Evolutionary conservation across 2,329 filamentous ascomycete species (phyloP).

Genomic region (Ophiostoma piceae): DNA sequence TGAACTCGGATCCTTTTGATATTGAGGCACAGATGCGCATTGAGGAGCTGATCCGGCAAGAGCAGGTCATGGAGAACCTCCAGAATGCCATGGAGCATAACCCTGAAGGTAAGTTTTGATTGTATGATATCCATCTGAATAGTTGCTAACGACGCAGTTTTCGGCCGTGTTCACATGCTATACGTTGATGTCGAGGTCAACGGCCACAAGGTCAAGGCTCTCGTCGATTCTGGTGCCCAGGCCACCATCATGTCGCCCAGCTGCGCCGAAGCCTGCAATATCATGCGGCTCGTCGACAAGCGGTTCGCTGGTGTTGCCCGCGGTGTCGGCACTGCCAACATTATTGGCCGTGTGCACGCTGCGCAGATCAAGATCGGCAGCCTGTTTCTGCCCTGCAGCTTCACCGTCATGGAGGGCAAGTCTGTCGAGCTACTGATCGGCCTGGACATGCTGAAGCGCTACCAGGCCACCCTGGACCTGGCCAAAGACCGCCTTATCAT

Average conservation of each 20-base stretch:
- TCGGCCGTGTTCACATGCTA: constrained; percentile 90
- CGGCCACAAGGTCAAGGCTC: constrained; percentile 82
- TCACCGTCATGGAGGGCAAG: constrained; percentile 99
- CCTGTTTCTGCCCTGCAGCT: constrained; percentile 84
- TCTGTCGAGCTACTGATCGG: constrained; percentile 89
- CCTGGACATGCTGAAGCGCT: constrained; percentile 92
- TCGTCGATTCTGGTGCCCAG: constrained; percentile 95
- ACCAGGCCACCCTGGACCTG: constrained; percentile 89
- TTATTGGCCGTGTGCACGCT: constrained; percentile 90
- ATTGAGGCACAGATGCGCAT: constrained; percentile 86
- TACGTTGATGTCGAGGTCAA: constrained; percentile 97
- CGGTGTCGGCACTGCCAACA: constrained; percentile 89
- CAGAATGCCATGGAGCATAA: constrained; percentile 97
- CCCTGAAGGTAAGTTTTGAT: constrained; percentile 68
- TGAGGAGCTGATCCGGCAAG: constrained; percentile 93
- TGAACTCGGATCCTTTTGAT: constrained; percentile 94
- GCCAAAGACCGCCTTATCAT: constrained; percentile 80
- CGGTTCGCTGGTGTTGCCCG: constrained; percentile 88
- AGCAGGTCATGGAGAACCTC: constrained; percentile 89
- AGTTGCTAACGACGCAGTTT: constrained; percentile 53
- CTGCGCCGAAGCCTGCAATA: constrained; percentile 86
- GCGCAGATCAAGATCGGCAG: constrained; percentile 91
- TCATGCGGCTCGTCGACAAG: constrained; percentile 91
- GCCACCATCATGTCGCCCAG: constrained; percentile 97
- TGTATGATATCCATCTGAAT: too few species aligned